Conservation (phyloP, 768 basidiomycete genomes). For the Saitozyma podzolica region DNA sequence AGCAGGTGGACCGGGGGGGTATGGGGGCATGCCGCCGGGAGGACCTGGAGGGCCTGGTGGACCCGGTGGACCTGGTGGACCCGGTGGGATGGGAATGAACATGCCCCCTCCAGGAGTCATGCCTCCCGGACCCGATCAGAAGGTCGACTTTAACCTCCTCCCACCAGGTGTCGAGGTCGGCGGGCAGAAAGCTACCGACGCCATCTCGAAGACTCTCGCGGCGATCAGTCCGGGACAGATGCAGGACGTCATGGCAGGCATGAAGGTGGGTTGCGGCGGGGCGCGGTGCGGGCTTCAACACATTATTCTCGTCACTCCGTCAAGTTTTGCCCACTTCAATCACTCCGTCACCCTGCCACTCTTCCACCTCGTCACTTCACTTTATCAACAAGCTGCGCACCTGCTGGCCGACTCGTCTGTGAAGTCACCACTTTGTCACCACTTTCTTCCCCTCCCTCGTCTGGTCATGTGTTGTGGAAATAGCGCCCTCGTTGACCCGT, state of each 20-base stretch:
- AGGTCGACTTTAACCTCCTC: constrained; percentile 59
- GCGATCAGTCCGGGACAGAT: constrained; percentile 78
- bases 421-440: no score
- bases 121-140: constrained; percentile 4
- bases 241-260: constrained; percentile 92
- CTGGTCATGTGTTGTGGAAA: no score
- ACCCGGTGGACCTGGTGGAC: constrained; percentile 3
- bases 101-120: constrained; percentile 4
- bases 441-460: no score
- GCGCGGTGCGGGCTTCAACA: no score
- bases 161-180: constrained; percentile 76
- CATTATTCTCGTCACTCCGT: no score
- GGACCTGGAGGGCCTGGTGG: no score
- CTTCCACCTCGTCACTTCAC: no score
- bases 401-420: no score
- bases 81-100: neutral
- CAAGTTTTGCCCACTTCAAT: no score
- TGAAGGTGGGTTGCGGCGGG: constrained; percentile 71
- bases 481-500: neutral
- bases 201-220: constrained; percentile 81
- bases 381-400: no score
- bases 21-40: neutral
- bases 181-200: constrained; percentile 72
- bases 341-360: no score
- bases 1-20: neutral